Evolutionary conservation across 306 rosid genomes (phyloP).

Genomic region (Sesbania bispinosa): DNA sequence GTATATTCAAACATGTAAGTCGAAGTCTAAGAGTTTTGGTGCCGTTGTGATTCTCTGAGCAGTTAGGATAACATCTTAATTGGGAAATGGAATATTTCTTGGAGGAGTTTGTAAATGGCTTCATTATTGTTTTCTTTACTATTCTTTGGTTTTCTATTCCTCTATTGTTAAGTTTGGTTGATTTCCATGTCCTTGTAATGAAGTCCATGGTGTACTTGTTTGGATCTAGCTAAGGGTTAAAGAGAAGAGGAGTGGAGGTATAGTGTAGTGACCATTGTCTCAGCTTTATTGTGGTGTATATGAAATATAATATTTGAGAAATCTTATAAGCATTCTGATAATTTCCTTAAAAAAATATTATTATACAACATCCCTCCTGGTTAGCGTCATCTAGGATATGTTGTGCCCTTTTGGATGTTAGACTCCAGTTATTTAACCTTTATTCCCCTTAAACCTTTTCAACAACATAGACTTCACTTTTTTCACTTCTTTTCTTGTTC

Average conservation of each 20-base stretch:
- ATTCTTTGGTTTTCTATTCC: neutral
- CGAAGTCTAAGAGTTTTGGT: neutral
- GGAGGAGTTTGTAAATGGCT: neutral
- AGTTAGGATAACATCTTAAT: neutral
- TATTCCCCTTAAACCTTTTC: neutral
- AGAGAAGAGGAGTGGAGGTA: neutral
- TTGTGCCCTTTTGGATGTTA: neutral
- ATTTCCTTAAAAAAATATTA: neutral
- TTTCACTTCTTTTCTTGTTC: neutral
- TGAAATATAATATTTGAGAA: neutral
- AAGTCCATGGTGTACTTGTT: neutral
- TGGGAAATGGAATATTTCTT: neutral
- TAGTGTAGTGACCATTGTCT: neutral
- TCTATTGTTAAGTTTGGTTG: slow-evolving; percentile 14
- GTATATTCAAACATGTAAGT: neutral
- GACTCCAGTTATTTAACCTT: neutral
- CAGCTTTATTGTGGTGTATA: neutral
- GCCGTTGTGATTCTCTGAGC: slow-evolving; percentile 8
- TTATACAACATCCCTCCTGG: neutral
- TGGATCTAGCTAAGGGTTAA: neutral
- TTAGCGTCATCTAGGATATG: neutral
- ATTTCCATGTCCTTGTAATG: neutral
- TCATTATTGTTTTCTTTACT: neutral
- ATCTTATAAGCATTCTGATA: neutral
- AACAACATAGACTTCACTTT: neutral